A percentile compares a stretch with the other conserved stretches of the same genome.
These are phyloP conservation scores for Ophiostoma fasciatum DNA, from an alignment of 2,329 filamentous ascomycete genomes.

Conservation along the genomic window DNA sequence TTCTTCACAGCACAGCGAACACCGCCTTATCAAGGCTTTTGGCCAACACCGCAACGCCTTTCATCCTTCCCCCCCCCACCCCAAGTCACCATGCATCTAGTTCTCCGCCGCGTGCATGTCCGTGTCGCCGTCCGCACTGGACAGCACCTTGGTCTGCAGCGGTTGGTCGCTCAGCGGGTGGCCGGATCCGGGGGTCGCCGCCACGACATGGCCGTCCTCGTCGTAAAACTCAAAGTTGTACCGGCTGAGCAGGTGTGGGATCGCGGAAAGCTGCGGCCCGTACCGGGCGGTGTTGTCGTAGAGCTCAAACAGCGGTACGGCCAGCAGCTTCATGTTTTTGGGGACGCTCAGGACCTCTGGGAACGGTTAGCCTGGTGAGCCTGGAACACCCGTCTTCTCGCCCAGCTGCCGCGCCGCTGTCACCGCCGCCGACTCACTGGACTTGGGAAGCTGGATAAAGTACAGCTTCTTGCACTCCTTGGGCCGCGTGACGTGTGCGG, in stretches of 20 bases:
- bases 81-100: no score
- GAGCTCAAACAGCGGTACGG: constrained; percentile 90
- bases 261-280: constrained; percentile 88
- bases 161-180: constrained; percentile 34
- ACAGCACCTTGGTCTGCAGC: constrained; percentile 51
- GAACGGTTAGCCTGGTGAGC: not conserved
- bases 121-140: constrained; percentile 46
- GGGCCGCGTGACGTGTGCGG: constrained; percentile 84
- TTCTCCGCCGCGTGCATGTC: constrained; percentile 35
- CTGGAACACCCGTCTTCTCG: no score
- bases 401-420: constrained; percentile 14
- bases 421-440: constrained; percentile 44
- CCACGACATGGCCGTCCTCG: constrained; percentile 76
- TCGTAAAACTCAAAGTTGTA: constrained; percentile 98
- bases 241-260: constrained; percentile 82
- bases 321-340: constrained; percentile 99
- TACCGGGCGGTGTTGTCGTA: constrained; percentile 96
- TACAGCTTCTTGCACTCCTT: constrained; percentile 99
- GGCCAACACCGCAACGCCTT: no score
- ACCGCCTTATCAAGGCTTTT: no score
- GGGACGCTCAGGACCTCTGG: constrained; percentile 87
- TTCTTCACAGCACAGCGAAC: no score
- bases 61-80: not conserved
- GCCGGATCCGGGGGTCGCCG: constrained; percentile 62
- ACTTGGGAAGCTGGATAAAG: constrained; percentile 85